Base-by-base conservation (phyloP, 768 basidiomycete genomes). In the Imleria badia region DNA sequence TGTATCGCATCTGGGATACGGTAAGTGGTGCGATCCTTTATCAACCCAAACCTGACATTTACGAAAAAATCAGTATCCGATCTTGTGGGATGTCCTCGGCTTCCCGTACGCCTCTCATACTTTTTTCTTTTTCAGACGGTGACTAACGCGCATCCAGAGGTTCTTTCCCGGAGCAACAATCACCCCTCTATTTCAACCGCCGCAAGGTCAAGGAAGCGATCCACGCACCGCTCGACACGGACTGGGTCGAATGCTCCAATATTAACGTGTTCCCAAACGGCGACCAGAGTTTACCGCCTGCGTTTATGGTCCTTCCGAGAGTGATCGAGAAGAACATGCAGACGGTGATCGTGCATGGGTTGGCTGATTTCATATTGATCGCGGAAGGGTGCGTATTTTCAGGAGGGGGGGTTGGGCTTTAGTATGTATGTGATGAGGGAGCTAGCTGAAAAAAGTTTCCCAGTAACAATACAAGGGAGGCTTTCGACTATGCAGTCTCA, bases 81-180 rank as follows among this genome's bases (percentile, higher is more conserved):
- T 86, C 39, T 72, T 86, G 13, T 90, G 86, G 88, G 88, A 90
- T 56, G 87, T 89, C 6, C 83, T 90, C 30, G 88, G 87, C n/a
- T 89, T 86, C 78, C 87, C 88, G 83, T 87, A 61, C 33, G 82
- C 66, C 2, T 11, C 31, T 45, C 44, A 33, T 22, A 2, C 13
- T 41, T 15, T 5, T 15, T 5, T 1, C 15, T 40, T 17, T 44
- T 33, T 3, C 43, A 17, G 20, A 31, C n/a, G 33, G 19, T 10
- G 26, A 45, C 42, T 49, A 6, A 62, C 22, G 17, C 6, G 31
- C 17, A 15, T 12, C 11, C 61, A 85, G 83, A 3, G 84, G 83
- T 10, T 80, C 83, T 0, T 85, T 82, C 69, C 58, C 64, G 3
- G 74, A 88, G 30, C 61, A 63, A 6, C 87, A 88, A 60, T 65